phyloP scores from a whole-genome alignment of 768 basidiomycete genomes.

The Cytidiella melzeri region DNA sequence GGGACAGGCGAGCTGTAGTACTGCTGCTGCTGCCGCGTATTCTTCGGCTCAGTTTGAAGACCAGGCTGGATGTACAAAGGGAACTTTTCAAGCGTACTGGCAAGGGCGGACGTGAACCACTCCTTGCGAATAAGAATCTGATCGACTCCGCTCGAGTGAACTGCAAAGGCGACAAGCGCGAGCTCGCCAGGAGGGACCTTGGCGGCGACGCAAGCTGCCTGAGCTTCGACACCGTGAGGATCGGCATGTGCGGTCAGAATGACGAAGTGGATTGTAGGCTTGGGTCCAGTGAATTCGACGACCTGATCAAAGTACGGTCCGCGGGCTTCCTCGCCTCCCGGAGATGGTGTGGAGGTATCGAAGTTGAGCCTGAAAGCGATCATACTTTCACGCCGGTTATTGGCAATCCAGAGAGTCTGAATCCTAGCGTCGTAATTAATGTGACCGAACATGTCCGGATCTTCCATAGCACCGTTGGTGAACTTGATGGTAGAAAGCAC shows the following conservation, averaged over 20 bases:
- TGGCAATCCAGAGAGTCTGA: constrained; percentile 84
- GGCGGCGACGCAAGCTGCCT: constrained; percentile 78
- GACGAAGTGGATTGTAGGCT: constrained; percentile 85
- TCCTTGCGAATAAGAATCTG: constrained; percentile 83
- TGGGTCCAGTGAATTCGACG: constrained; percentile 76
- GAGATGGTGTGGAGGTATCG: constrained; percentile 48
- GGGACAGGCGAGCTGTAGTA: constrained; percentile 8
- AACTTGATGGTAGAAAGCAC: constrained; percentile 79
- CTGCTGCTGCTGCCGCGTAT: constrained; percentile 11
- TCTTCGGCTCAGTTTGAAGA: constrained; percentile 16
- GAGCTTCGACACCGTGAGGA: constrained; percentile 75
- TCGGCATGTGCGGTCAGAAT: constrained; percentile 82
- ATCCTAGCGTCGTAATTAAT: constrained; percentile 80
- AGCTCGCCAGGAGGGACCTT: constrained; percentile 72
- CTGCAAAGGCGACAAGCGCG: constrained; percentile 80
- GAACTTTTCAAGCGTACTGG: constrained; percentile 52
- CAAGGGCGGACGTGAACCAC: constrained; percentile 71
- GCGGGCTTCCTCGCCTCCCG: constrained; percentile 49
- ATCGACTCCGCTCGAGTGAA: constrained; percentile 87
- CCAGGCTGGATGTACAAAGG: constrained; percentile 35
- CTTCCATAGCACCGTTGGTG: constrained; percentile 61
- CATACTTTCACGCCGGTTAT: constrained; percentile 78
- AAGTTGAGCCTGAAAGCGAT: constrained; percentile 73
- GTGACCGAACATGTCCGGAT: constrained; percentile 84
- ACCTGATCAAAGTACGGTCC: constrained; percentile 67